Conservation (phyloP, 257 asterid genomes). For the Solanum rostratum region DNA sequence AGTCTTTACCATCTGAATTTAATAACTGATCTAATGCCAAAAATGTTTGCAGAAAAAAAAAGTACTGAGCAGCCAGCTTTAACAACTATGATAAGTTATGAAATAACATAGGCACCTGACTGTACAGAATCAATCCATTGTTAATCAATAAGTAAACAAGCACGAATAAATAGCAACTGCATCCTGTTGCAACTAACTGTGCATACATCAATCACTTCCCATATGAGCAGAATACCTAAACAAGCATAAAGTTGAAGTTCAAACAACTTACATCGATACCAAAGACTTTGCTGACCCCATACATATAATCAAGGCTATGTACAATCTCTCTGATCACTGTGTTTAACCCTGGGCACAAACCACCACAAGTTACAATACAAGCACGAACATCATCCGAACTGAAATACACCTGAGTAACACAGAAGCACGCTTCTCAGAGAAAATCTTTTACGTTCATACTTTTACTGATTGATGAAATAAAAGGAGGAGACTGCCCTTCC, state of each 20-base stretch:
- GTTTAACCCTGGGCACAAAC: constrained; percentile 66
- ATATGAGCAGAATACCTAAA: background rate
- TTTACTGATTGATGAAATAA: background rate
- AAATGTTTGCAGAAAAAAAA: background rate
- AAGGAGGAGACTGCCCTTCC: background rate
- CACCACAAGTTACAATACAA: constrained; percentile 72
- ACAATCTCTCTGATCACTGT: constrained; percentile 72
- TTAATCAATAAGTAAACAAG: background rate
- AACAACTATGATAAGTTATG: background rate
- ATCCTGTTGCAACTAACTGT: background rate
- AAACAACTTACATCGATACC: constrained; percentile 48
- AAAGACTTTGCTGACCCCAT: constrained; percentile 44
- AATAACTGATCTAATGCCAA: background rate
- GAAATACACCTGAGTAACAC: constrained; percentile 40
- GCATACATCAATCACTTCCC: background rate
- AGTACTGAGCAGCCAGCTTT: background rate
- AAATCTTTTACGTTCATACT: background rate
- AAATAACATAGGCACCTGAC: background rate
- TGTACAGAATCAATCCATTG: background rate
- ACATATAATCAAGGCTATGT: constrained; percentile 53
- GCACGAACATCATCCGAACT: constrained; percentile 50
- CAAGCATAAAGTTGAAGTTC: background rate
- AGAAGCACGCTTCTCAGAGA: background rate
- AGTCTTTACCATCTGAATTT: background rate
- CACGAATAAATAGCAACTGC: background rate